Percentiles rank a stretch among this genome's conserved stretches.
Evolutionary conservation across 2,329 filamentous ascomycete genomes (phyloP).

Genomic region (Alternaria longipes): DNA sequence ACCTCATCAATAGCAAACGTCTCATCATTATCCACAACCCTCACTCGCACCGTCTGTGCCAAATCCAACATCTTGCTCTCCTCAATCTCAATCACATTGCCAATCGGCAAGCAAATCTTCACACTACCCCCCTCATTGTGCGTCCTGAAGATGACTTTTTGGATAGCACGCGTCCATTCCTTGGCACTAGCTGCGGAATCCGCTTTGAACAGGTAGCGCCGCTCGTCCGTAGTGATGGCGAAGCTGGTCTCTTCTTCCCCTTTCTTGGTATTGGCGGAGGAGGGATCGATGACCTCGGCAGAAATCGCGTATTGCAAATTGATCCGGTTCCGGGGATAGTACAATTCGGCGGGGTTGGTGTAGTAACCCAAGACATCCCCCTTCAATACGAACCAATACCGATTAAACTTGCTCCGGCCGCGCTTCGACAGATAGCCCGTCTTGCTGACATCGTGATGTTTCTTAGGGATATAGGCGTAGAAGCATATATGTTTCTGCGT

Average conservation of each 20-base stretch:
- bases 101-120: conserved; percentile 90
- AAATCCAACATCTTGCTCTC: conserved; percentile 90
- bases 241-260: conserved; percentile 79
- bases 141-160: conserved; percentile 93
- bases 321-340: conserved; percentile 91
- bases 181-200: conserved; percentile 88
- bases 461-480: conserved; percentile 96
- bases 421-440: conserved; percentile 89
- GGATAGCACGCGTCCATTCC: conserved; percentile 94
- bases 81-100: conserved; percentile 91
- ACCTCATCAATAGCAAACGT: conserved; percentile 96
- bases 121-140: conserved; percentile 97
- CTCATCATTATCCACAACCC: conserved; percentile 92
- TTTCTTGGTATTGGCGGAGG: conserved; percentile 64
- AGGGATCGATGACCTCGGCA: conserved; percentile 72
- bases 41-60: conserved; percentile 91
- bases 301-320: conserved; percentile 92
- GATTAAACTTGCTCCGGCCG: conserved; percentile 86
- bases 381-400: conserved; percentile 93
- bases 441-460: conserved; percentile 75
- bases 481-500: conserved; percentile 94
- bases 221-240: conserved; percentile 80
- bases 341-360: conserved; percentile 80
- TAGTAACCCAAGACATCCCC: conserved; percentile 94
- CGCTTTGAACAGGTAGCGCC: conserved; percentile 86